phyloP scores from a whole-genome alignment of 176 grass and related monocot genomes.

The Hsuehochloa calcarea region DNA sequence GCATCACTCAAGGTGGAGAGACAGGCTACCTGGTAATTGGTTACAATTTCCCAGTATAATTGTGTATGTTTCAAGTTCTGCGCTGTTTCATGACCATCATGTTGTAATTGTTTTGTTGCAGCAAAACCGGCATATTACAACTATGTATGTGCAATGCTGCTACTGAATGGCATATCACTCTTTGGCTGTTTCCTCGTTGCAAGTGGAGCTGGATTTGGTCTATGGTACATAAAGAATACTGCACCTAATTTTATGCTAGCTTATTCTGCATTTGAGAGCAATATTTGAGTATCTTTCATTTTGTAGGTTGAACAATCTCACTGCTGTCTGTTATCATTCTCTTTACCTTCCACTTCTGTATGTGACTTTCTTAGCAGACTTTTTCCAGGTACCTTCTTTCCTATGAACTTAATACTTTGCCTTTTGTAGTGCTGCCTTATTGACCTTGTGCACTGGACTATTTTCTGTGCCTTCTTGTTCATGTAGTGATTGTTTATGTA shows the following conservation, averaged over 20 bases:
- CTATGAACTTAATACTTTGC: background rate
- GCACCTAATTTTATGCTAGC: conserved; percentile 17
- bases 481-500: conserved; percentile 7
- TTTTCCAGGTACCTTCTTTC: conserved; percentile 76
- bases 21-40: conserved; percentile 79
- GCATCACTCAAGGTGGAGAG: conserved; percentile 97
- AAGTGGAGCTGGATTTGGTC: conserved; percentile 80
- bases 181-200: conserved; percentile 78
- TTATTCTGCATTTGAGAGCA: conserved; percentile 25
- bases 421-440: background rate
- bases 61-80: conserved; percentile 22
- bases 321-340: conserved; percentile 80
- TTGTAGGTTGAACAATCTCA: conserved; percentile 87
- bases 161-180: conserved; percentile 73
- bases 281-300: conserved; percentile 3
- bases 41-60: background rate
- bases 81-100: conserved; percentile 17
- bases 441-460: background rate
- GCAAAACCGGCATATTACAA: conserved; percentile 96
- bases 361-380: conserved; percentile 89
- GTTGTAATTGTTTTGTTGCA: conserved; percentile 42
- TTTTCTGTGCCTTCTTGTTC: conserved; percentile 15
- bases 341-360: conserved; percentile 97
- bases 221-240: conserved; percentile 59
- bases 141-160: conserved; percentile 82